Evolutionary conservation across 139 green algal species (phyloP).

Genomic region (Tetradesmus obliquus): DNA sequence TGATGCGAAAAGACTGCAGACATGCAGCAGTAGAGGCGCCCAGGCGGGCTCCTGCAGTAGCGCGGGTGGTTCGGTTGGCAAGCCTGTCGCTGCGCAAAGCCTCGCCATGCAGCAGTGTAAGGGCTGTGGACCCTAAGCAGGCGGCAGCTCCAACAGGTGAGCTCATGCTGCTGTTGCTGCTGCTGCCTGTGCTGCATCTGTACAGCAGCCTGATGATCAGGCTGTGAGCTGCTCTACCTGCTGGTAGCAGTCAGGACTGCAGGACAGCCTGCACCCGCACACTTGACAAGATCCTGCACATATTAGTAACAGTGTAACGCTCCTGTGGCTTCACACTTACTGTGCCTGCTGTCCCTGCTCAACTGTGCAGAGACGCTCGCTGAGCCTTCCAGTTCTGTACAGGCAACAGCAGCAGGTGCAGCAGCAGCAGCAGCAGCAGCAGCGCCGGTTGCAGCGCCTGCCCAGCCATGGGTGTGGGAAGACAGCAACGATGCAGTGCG

Average conservation of each 20-base stretch:
- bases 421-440: constrained; percentile 10
- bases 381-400: background rate
- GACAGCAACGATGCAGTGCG: constrained; percentile 59
- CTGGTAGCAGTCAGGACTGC: background rate
- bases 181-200: background rate
- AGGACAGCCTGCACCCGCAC: too few relatives aligned
- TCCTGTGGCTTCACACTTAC: background rate
- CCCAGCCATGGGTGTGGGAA: constrained; percentile 64
- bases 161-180: background rate
- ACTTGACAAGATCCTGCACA: too few relatives aligned
- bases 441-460: background rate
- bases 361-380: background rate
- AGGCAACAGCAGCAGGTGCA: background rate
- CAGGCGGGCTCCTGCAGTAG: background rate
- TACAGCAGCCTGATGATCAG: background rate
- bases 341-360: background rate
- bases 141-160: background rate
- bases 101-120: background rate
- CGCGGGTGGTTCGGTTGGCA: background rate
- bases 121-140: background rate
- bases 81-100: background rate
- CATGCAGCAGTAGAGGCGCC: background rate
- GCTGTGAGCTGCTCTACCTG: background rate
- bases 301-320: too few relatives aligned
- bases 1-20: background rate